Evolutionary conservation across 257 asterid genomes (phyloP).

Genomic region (Prunella vulgaris): DNA sequence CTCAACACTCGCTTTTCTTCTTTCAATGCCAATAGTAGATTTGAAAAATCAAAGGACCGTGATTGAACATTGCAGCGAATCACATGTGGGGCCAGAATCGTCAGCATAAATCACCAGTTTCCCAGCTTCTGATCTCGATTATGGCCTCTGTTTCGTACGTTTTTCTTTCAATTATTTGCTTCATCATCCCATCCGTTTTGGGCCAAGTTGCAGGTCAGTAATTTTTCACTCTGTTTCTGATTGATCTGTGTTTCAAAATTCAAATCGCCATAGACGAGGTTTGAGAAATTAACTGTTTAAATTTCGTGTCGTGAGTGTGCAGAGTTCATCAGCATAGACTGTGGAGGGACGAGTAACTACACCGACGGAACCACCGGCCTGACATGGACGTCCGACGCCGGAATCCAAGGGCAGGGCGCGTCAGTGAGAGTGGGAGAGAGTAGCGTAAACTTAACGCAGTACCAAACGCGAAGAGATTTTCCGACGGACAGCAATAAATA

Average conservation of each 20-base stretch:
- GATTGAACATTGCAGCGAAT: slow-evolving; percentile 34
- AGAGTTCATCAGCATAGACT: slow-evolving; percentile 91
- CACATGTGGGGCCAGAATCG: neutral
- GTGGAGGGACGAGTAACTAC: slow-evolving; percentile 68
- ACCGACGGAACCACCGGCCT: slow-evolving; percentile 66
- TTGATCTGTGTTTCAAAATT: neutral
- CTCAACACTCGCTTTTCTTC: slow-evolving; percentile 13
- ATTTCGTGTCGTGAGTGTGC: too few relatives aligned
- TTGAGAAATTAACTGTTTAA: too few relatives aligned
- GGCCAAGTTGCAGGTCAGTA: slow-evolving; percentile 77
- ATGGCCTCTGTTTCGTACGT: slow-evolving; percentile 42
- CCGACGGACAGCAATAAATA: slow-evolving; percentile 67
- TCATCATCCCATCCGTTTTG: slow-evolving; percentile 40
- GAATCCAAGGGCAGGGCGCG: slow-evolving; percentile 43
- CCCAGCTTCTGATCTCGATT: slow-evolving; percentile 35
- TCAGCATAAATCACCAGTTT: neutral
- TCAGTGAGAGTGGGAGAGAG: slow-evolving; percentile 37
- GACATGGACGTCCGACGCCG: slow-evolving; percentile 64
- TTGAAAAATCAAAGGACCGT: slow-evolving; percentile 30
- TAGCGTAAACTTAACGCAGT: slow-evolving; percentile 40
- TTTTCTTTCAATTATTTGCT: slow-evolving; percentile 29
- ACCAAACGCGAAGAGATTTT: slow-evolving; percentile 64
- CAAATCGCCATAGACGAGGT: too few relatives aligned
- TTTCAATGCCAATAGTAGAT: slow-evolving; percentile 8
- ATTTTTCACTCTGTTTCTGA: neutral